Evolutionary conservation across 768 basidiomycete species (phyloP).

Genomic region (Suillus ampliporus): DNA sequence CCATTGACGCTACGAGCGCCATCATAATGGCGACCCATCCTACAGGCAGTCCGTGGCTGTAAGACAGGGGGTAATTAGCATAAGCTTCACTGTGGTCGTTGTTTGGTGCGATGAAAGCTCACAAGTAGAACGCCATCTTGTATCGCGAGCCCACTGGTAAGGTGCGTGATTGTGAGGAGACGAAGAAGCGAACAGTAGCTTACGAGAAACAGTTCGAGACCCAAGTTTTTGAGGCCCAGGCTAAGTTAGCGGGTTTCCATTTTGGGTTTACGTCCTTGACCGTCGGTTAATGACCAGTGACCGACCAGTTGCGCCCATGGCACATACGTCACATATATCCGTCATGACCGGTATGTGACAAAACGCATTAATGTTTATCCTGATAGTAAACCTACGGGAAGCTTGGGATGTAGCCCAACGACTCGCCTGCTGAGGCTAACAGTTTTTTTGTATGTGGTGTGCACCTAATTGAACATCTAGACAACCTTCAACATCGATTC

Average conservation of each 20-base stretch:
- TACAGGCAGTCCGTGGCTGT: constrained; percentile 64
- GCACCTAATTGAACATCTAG: no score
- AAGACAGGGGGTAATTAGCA: constrained; percentile 7
- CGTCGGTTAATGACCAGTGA: no score
- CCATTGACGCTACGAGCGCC: constrained; percentile 72
- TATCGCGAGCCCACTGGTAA: background rate
- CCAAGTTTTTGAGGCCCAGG: background rate
- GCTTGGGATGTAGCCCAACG: no score
- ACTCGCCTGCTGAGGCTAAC: no score
- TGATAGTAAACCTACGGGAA: no score
- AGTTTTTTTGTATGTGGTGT: no score
- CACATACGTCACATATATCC: no score
- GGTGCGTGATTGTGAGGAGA: background rate
- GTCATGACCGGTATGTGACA: no score
- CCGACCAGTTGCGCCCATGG: no score
- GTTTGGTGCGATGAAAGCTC: background rate
- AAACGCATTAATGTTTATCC: no score
- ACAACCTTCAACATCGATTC: no score
- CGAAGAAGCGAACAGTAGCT: background rate
- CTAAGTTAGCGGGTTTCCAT: background rate
- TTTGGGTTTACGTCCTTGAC: background rate
- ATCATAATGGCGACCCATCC: constrained; percentile 67
- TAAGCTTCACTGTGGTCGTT: background rate
- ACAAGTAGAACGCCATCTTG: constrained; percentile 26
- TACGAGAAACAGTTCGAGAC: background rate